Percentiles rank a stretch among this genome's conserved stretches.
These are phyloP conservation scores for Candida rishiriensis DNA, from an alignment of 805 yeast species.

Conservation along the genomic window DNA sequence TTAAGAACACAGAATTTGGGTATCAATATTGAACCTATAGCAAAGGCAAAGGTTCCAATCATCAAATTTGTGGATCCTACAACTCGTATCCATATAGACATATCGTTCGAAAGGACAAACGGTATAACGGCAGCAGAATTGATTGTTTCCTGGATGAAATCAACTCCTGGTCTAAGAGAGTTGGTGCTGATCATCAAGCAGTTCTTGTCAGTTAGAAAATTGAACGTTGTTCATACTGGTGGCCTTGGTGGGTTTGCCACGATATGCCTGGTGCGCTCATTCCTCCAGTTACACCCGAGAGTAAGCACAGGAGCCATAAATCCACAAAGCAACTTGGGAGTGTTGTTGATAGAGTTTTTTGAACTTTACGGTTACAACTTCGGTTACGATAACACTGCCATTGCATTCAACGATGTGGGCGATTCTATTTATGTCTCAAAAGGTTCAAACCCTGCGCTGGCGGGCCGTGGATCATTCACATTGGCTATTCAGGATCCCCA, in stretches of 20 bases:
- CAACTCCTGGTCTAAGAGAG: slow-evolving; percentile 77
- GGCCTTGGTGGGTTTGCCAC: slow-evolving; percentile 94
- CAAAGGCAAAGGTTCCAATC: slow-evolving; percentile 90
- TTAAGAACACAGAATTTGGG: slow-evolving; percentile 62
- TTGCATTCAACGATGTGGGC: slow-evolving; percentile 55
- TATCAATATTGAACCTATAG: slow-evolving; percentile 73
- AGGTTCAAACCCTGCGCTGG: slow-evolving; percentile 29
- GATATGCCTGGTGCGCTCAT: slow-evolving; percentile 80
- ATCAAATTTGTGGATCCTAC: slow-evolving; percentile 79
- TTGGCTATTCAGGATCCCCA: slow-evolving; percentile 87
- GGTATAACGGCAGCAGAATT: slow-evolving; percentile 80
- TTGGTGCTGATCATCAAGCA: slow-evolving; percentile 80
- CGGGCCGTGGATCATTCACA: slow-evolving; percentile 53
- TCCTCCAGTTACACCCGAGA: slow-evolving; percentile 75
- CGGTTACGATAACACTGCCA: slow-evolving; percentile 74
- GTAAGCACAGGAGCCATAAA: slow-evolving; percentile 60
- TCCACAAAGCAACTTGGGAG: slow-evolving; percentile 75
- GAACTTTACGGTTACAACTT: slow-evolving; percentile 88
- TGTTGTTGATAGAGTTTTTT: slow-evolving; percentile 82
- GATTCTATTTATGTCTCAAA: slow-evolving; percentile 59
- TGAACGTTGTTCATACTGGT: slow-evolving; percentile 87
- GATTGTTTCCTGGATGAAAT: slow-evolving; percentile 68
- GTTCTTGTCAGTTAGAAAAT: slow-evolving; percentile 68
- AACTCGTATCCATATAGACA: slow-evolving; percentile 73
- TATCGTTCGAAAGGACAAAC: slow-evolving; percentile 81